Base-by-base conservation (phyloP, 176 grass and related monocot genomes). In the Oryza rufipogon region DNA sequence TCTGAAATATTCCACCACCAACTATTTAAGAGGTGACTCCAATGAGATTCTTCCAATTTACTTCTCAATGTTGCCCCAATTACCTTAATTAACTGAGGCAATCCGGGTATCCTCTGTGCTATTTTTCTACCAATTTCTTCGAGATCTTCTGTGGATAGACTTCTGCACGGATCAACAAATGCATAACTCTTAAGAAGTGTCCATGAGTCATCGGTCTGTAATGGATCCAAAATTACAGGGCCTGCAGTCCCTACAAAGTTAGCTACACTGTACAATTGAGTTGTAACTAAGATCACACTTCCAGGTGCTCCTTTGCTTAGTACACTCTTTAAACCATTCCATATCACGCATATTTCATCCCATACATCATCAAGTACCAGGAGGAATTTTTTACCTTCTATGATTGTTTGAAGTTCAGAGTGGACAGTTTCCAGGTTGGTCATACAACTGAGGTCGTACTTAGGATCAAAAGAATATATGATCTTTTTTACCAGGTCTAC, bases 1-100 rank as follows among this genome's bases (percentile, higher is more conserved):
- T 54, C 56, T 10, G 60, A 77, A 64, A 58, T 8, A 60, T 87
- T 68, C 91, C 91, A 92, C 91, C 84, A 92, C 65, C 86, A 81
- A 87, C 84, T 82, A 82, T 78, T 47, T n/a, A 80, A 64, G 19
- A 87, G 28, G 33, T 2, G 64, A 4, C 38, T 47, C 87, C 87
- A 92, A 30, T 14, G 20, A 34, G 48, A 1, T 68, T 85, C 72
- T 14, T 87, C 76, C 28, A 52, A 17, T 6, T 68, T 20, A 11
- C 5, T 23, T 70, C 81, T 64, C 64, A 92, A 51, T 69, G 80
- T 36, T 51, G 14, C 79, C 1, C 87, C 87, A 60, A 82, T 47
- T 16, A 73, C 56, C 34, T 38, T 44, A 46, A 70, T 77, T 38
- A 80, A 58, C 38, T 87, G 46, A 11, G 88, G 88, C 17, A 87